A percentile compares a stretch with the other conserved stretches of the same genome.
These are phyloP conservation scores for Prunus davidiana DNA, from an alignment of 306 rosid species.

Conservation along the genomic window DNA sequence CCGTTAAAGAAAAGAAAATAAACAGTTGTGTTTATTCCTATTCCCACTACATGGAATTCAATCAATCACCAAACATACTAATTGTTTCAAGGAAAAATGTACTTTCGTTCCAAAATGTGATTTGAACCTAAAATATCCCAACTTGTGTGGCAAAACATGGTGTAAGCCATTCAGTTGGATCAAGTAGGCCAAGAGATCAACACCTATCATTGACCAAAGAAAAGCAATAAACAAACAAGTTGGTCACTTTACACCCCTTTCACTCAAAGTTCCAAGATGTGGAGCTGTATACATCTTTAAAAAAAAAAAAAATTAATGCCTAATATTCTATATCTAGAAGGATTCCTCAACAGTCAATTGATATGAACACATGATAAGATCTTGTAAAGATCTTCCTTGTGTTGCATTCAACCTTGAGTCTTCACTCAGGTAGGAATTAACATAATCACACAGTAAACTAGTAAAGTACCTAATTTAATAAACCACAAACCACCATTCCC, in stretches of 20 bases:
- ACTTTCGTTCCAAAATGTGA: constrained; percentile 8
- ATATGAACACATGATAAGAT: constrained; percentile 4
- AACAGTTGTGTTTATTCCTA: not conserved
- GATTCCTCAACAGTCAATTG: not conserved
- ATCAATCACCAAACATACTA: constrained; percentile 9
- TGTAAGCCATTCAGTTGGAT: constrained; percentile 27
- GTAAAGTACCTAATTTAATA: not conserved
- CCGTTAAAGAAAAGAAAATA: not conserved
- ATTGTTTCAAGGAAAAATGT: constrained; percentile 4
- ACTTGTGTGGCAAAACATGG: constrained; percentile 16
- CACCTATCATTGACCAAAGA: constrained; percentile 29
- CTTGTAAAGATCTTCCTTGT: constrained; percentile 6
- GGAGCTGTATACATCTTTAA: constrained; percentile 8
- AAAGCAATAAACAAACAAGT: constrained; percentile 25
- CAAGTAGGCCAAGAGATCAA: constrained; percentile 17
- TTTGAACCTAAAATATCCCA: constrained; percentile 8
- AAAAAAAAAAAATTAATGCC: not conserved
- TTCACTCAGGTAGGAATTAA: not conserved
- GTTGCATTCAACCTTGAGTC: constrained; percentile 7
- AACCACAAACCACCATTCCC: constrained; percentile 6
- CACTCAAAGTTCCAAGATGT: constrained; percentile 11
- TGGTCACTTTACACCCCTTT: constrained; percentile 21
- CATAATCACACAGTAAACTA: not conserved
- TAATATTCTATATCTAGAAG: constrained; percentile 21
- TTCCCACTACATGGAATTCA: not conserved